Conservation (phyloP, 2,329 filamentous ascomycete genomes). For the Chaetomium strumarium region DNA sequence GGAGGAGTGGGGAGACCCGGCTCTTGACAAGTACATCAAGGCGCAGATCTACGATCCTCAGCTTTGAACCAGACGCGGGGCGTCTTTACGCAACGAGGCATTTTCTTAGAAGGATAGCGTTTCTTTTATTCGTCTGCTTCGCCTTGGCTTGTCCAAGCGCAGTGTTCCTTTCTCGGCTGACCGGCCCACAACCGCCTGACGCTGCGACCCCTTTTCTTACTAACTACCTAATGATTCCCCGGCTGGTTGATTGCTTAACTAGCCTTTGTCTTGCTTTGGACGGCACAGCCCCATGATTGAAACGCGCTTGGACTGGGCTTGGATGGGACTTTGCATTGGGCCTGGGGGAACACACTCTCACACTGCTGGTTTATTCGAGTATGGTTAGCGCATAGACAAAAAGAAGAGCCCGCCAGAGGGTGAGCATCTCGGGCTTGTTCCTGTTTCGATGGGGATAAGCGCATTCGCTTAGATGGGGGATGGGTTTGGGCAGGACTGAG, state of each 20-base stretch:
- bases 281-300: neutral
- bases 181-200: neutral
- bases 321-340: constrained; percentile 12
- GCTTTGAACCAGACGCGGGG: constrained; percentile 1
- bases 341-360: neutral
- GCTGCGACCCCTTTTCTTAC: constrained; percentile 1
- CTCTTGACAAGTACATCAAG: constrained; percentile 55
- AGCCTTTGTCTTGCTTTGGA: neutral
- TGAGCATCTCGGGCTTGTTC: no score
- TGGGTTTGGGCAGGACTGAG: no score
- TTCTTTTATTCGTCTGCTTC: neutral
- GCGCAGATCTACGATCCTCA: constrained; percentile 54
- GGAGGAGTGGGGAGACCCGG: constrained; percentile 64
- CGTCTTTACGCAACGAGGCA: neutral
- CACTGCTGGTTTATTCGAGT: neutral
- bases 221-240: constrained; percentile 13
- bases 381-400: no score
- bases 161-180: neutral
- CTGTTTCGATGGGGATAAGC: no score
- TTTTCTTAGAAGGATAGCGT: neutral
- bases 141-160: neutral
- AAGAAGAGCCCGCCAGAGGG: no score
- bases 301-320: neutral
- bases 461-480: no score
- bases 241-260: constrained; percentile 2